phyloP scores from a whole-genome alignment of 345 rosid genomes.

The Sapria himalayana region DNA sequence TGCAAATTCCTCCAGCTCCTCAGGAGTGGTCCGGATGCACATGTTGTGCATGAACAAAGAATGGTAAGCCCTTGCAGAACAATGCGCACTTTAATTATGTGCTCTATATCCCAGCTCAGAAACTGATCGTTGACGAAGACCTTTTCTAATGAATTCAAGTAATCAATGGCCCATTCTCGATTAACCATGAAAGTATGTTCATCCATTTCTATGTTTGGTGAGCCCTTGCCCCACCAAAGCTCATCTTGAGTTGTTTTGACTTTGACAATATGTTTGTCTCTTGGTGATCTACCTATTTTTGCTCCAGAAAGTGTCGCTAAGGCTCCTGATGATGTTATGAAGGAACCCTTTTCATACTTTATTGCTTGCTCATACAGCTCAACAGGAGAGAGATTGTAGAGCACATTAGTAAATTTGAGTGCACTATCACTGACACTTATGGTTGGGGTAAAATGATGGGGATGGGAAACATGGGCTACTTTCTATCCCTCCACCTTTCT shows the following conservation, averaged over 20 bases:
- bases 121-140: slow-evolving; percentile 85
- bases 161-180: slow-evolving; percentile 96
- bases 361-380: slow-evolving; percentile 92
- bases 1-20: slow-evolving; percentile 94
- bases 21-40: slow-evolving; percentile 94
- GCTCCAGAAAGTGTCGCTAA: slow-evolving; percentile 93
- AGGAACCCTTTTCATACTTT: slow-evolving; percentile 75
- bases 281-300: slow-evolving; percentile 80
- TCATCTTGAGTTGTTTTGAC: slow-evolving; percentile 45
- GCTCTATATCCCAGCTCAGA: slow-evolving; percentile 82
- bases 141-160: slow-evolving; percentile 90
- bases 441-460: slow-evolving; percentile 23
- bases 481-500: slow-evolving; percentile 24
- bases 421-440: slow-evolving; percentile 66
- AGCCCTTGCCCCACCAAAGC: slow-evolving; percentile 99
- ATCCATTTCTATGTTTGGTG: slow-evolving; percentile 98
- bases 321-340: slow-evolving; percentile 67
- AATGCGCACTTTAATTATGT: slow-evolving; percentile 88
- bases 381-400: slow-evolving; percentile 89
- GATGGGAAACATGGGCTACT: slow-evolving; percentile 19
- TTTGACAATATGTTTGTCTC: slow-evolving; percentile 81
- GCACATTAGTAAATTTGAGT: slow-evolving; percentile 80
- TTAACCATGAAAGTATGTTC: slow-evolving; percentile 89
- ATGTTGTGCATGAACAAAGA: slow-evolving; percentile 97
- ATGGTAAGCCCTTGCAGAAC: slow-evolving; percentile 98